Evolutionary conservation across 139 green algal species (phyloP).

Genomic region (Asterochloris sp.): DNA sequence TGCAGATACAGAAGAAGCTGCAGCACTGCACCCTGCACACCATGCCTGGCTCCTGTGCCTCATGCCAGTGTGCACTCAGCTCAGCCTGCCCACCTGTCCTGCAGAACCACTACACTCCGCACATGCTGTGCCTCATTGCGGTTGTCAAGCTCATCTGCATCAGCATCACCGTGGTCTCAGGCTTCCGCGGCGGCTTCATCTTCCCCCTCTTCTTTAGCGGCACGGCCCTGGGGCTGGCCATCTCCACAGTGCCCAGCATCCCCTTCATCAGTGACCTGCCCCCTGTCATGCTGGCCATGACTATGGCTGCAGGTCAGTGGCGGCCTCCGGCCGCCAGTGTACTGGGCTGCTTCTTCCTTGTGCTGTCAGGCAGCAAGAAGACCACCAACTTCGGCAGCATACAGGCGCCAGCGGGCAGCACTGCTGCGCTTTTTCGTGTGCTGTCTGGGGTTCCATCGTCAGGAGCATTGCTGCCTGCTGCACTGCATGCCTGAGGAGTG

Average conservation of each 20-base stretch:
- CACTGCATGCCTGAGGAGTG: too few species aligned
- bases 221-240: constrained; percentile 23
- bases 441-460: too few species aligned
- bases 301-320: constrained; percentile 22
- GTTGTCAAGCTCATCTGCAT: constrained; percentile 44
- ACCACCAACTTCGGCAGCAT: too few species aligned
- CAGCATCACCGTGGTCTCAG: constrained; percentile 38
- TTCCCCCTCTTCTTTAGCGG: constrained; percentile 44
- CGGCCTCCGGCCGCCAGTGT: too few species aligned
- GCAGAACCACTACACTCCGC: constrained; percentile 1
- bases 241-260: constrained; percentile 20
- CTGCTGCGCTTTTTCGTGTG: too few species aligned
- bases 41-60: background rate
- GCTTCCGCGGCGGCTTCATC: constrained; percentile 48
- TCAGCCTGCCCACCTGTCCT: background rate
- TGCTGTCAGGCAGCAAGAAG: too few species aligned
- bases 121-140: constrained; percentile 26
- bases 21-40: background rate
- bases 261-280: constrained; percentile 27
- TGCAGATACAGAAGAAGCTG: too few species aligned
- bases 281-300: constrained; percentile 35
- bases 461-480: too few species aligned
- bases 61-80: background rate
- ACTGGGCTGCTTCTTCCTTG: too few species aligned
- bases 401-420: too few species aligned